A percentile compares a stretch with the other conserved stretches of the same genome.
phyloP scores from a whole-genome alignment of 2,329 filamentous ascomycete species.

The Talaromyces piceae region DNA sequence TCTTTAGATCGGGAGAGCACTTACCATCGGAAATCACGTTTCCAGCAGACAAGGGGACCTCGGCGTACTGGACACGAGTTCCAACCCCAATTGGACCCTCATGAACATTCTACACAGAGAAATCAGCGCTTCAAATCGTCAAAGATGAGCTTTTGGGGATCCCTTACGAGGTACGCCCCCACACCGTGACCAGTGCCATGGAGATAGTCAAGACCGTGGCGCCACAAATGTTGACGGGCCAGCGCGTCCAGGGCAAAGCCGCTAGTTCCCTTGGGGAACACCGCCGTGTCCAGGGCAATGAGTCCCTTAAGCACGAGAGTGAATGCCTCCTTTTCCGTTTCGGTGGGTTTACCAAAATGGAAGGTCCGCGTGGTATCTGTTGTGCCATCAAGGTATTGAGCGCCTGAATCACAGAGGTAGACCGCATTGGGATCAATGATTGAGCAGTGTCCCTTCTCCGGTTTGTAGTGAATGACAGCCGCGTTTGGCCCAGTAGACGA shows the following conservation, averaged over 20 bases:
- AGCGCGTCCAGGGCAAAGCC: constrained; percentile 85
- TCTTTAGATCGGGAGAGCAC: constrained; percentile 7
- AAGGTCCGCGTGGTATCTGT: constrained; percentile 92
- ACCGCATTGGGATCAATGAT: constrained; percentile 75
- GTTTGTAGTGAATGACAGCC: constrained; percentile 92
- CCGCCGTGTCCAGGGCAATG: constrained; percentile 74
- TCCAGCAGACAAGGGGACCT: constrained; percentile 80
- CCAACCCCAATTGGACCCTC: constrained; percentile 96
- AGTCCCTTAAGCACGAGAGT: constrained; percentile 92
- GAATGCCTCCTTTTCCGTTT: constrained; percentile 79
- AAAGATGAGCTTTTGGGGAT: not conserved
- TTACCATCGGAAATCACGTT: constrained; percentile 81
- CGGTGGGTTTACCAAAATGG: constrained; percentile 79
- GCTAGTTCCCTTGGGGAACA: constrained; percentile 92
- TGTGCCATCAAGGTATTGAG: constrained; percentile 92
- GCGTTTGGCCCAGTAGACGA: constrained; percentile 90
- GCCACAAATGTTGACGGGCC: constrained; percentile 88
- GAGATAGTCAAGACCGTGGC: constrained; percentile 85
- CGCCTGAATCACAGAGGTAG: constrained; percentile 94
- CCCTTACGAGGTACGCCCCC: constrained; percentile 65
- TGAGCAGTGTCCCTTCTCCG: constrained; percentile 73
- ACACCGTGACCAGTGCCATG: constrained; percentile 96
- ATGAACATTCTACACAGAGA: constrained; percentile 65
- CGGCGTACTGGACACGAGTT: constrained; percentile 81
- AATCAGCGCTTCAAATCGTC: not conserved